Conservation (phyloP, 441 rosid species). For the Cnidoscolus chayamansa region DNA sequence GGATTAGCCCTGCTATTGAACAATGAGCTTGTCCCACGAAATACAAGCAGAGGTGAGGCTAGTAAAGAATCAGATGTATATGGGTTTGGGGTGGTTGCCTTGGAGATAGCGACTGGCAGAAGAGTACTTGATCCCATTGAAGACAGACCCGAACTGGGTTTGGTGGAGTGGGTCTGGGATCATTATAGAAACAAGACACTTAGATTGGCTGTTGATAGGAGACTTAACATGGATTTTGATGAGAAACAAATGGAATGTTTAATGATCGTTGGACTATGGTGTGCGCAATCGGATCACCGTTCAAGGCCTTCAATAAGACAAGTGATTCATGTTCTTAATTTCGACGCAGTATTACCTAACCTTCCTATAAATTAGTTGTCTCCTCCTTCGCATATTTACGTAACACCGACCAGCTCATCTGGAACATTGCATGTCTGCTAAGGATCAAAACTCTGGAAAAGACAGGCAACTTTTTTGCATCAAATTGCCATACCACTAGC, state of each 20-base stretch:
- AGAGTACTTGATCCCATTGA: slow-evolving; percentile 25
- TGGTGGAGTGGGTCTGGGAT: slow-evolving; percentile 50
- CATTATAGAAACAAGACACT: slow-evolving; percentile 31
- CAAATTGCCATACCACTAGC: too few relatives aligned
- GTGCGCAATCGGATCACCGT: slow-evolving; percentile 35
- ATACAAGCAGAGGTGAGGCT: too few relatives aligned
- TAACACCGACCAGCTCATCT: too few relatives aligned
- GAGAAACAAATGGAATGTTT: slow-evolving; percentile 27
- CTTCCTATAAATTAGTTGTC: slow-evolving; percentile 16
- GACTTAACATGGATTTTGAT: slow-evolving; percentile 20
- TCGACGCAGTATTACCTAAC: slow-evolving; percentile 38
- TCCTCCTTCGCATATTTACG: background rate
- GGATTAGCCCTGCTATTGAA: slow-evolving; percentile 5
- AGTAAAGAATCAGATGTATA: background rate
- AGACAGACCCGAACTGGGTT: slow-evolving; percentile 25
- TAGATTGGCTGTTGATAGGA: slow-evolving; percentile 28
- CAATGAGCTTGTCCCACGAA: slow-evolving; percentile 35
- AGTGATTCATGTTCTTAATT: slow-evolving; percentile 50
- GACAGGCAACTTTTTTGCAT: too few relatives aligned
- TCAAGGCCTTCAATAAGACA: slow-evolving; percentile 42
- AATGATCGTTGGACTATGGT: slow-evolving; percentile 46
- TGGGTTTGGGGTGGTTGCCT: background rate
- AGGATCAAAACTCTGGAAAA: too few relatives aligned
- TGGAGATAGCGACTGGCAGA: slow-evolving; percentile 30
- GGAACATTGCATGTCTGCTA: too few relatives aligned